A percentile compares a stretch with the other conserved stretches of the same genome.
These are phyloP conservation scores for Gaertneriomyces sp. DNA, from an alignment of 192 early-diverging fungal genomes.

Conservation along the genomic window DNA sequence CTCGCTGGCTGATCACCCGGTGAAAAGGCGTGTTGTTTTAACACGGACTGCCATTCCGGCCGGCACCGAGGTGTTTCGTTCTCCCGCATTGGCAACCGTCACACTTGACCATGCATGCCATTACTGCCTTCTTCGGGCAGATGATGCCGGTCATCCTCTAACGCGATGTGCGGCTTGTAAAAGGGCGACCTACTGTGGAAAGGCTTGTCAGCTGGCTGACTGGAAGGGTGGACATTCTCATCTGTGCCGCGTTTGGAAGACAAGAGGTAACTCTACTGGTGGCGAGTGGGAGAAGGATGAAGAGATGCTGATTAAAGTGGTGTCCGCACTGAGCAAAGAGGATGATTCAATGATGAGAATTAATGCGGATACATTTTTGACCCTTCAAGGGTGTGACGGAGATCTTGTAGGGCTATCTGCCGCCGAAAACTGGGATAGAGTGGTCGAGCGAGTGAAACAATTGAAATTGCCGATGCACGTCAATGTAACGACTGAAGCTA, in stretches of 20 bases:
- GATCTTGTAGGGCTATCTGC: neutral
- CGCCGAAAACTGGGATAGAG: neutral
- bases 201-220: slow-evolving; percentile 17
- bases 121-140: neutral
- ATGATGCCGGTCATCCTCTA: neutral
- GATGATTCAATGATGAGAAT: neutral
- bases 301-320: slow-evolving; percentile 30
- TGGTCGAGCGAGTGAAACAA: neutral
- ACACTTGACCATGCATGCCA: neutral
- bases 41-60: slow-evolving; percentile 1
- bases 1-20: neutral
- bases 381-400: neutral
- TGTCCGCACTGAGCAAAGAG: slow-evolving; percentile 5
- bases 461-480: slow-evolving; percentile 1
- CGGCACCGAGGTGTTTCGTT: slow-evolving; percentile 8
- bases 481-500: slow-evolving; percentile 8
- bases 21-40: slow-evolving; percentile 5
- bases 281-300: slow-evolving; percentile 9
- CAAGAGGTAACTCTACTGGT: neutral
- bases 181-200: slow-evolving; percentile 19
- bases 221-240: slow-evolving; percentile 22
- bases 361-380: slow-evolving; percentile 4
- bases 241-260: slow-evolving; percentile 6
- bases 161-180: slow-evolving; percentile 24
- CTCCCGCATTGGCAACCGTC: slow-evolving; percentile 9